Evolutionary conservation across 306 rosid genomes (phyloP).

Genomic region (Trichosanthes truncata): DNA sequence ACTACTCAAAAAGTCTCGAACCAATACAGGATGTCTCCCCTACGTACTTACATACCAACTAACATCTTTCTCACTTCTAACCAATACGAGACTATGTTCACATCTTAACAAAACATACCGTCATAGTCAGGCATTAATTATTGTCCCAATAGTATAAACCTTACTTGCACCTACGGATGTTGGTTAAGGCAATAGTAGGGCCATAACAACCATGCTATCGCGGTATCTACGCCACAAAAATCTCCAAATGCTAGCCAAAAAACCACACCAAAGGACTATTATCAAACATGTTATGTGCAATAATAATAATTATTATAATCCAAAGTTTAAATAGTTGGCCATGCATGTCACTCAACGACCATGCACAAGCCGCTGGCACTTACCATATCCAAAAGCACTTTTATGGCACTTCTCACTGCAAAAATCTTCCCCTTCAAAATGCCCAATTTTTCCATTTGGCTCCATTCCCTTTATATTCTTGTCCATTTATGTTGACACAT

Average conservation of each 20-base stretch:
- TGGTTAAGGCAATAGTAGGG: too few species aligned
- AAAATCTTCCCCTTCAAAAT: too few species aligned
- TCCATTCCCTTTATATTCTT: not conserved
- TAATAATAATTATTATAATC: not conserved
- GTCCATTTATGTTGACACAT: not conserved
- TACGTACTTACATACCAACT: too few species aligned
- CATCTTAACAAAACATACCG: too few species aligned
- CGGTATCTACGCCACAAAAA: not conserved
- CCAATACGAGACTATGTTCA: too few species aligned
- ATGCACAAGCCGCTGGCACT: not conserved
- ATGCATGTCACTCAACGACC: slow-evolving; percentile 12
- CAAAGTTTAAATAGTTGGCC: not conserved
- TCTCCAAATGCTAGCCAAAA: not conserved
- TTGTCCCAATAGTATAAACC: too few species aligned
- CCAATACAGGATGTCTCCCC: too few species aligned
- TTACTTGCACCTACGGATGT: too few species aligned
- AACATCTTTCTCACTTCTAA: too few species aligned
- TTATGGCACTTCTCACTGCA: not conserved
- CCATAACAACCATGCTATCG: too few species aligned
- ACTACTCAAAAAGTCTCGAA: too few species aligned
- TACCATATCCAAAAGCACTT: not conserved
- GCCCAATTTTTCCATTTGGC: not conserved
- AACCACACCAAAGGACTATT: not conserved
- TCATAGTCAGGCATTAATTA: too few species aligned
- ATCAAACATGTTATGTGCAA: not conserved